Evolutionary conservation across 208 protist species (phyloP), one percentile per base, ranked within the genome.

Genomic region (Trichomonas tenax): DNA sequence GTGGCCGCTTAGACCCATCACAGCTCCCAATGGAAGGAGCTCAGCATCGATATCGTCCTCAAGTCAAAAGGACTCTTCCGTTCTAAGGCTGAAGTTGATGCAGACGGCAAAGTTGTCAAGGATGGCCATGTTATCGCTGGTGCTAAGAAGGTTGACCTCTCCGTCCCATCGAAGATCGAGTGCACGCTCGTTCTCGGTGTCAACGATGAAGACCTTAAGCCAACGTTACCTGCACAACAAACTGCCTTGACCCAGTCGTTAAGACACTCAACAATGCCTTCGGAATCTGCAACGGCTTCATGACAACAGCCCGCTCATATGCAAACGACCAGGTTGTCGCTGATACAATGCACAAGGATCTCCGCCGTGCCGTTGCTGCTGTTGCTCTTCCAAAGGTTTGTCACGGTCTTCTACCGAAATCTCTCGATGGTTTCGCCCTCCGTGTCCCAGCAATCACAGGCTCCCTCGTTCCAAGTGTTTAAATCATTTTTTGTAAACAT

Each of bases 21-120:
- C 97, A 99, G 86, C 99, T 99, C 96, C 97, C 98, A 90, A 99
- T 99, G 99, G 98, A 96, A 51, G 97, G 97, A 97, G 89, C 99
- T 15, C 98, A 98, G 82, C n/a, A 99, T 98, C 90, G 98, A 99
- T 44, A 98, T 99, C 97, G 98, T 99, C 95, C 98, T 99, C 97
- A 99, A 99, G 98, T 99, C 99, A 8, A 99, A 99, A 48, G 99
- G 99, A 96, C 97, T 99, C 36, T 99, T 99, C 98, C n/a, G n/a
- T n/a, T n/a, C n/a, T n/a, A n/a, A n/a, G n/a, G n/a, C n/a, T n/a
- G n/a, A n/a, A n/a, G n/a, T 72, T 34, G 86, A 86, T 40, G 48
- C n/a, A 1, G 38, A 96, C 14, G 58, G 38, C 44, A n/a, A n/a
- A n/a, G n/a, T n/a, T n/a, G n/a, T n/a, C n/a, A 84, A 48, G 26